Evolutionary conservation across 208 protist genomes (phyloP), one percentile per base, ranked within the genome.

Genomic region (Leptomonas seymouri): DNA sequence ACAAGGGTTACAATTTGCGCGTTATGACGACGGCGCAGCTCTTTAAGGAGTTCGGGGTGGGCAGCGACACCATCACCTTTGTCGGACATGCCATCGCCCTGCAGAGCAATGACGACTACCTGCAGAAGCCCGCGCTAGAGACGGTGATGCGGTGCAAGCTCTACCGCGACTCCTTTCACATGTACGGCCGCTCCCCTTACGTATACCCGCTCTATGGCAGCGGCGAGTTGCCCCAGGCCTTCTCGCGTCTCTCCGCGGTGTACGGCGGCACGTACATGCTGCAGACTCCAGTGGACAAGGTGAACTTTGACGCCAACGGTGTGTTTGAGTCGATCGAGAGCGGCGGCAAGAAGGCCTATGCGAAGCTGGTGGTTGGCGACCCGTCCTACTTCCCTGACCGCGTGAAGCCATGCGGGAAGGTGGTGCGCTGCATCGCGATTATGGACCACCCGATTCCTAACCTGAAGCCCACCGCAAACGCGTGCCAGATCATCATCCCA

Each of bases 191-290:
- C 27, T 99, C 98, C 23, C 99, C 99, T 28, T 99, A 99, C 86
- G 94, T 99, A 27, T 99, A 99, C 83, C 99, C 99, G 12, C 76
- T 99, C 16, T 99, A 99, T 81, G 99, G 99, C 71, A 95, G 99
- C 27, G 99, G 99, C 69, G 99, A 99, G 74, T 85, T 99, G 16
- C 99, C 99, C 25, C 98, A 99, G 85, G 97, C 91, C 41, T 99
- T 99, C 91, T 98, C 98, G 3, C 84, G 95, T 20, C 86, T 98
- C 42, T 95, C 89, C 44, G 95, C 95, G 8, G 93, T 98, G 30
- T 95, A 97, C 77, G 95, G 95, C 67, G 99, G 99, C 79, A 99
- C 98, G 2, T 99, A 99, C 84, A 99, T 99, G 98, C 89, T 99
- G 5, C 88, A 99, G 77, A 99, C 93, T 25, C 90, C 97, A 2